A percentile compares a stretch with the other conserved stretches of the same genome.
Evolutionary conservation across 2,329 filamentous ascomycete genomes (phyloP).

Genomic region (Sphaerulina musiva): DNA sequence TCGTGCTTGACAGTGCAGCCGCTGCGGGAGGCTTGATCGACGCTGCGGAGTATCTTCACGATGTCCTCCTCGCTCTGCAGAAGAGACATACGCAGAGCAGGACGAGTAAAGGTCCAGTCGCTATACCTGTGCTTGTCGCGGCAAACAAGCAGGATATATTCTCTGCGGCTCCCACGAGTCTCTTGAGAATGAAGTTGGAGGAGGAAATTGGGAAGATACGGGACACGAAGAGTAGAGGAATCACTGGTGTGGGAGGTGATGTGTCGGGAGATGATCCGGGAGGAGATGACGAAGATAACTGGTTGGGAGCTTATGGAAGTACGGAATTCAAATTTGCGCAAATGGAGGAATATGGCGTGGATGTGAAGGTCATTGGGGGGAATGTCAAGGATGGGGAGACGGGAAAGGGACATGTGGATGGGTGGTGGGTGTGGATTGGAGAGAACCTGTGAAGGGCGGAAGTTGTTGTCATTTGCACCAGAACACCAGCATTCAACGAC

Average conservation of each 20-base stretch:
- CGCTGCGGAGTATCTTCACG: constrained; percentile 79
- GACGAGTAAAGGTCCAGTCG: constrained; percentile 51
- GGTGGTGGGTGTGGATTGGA: constrained; percentile 89
- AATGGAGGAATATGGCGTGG: constrained; percentile 75
- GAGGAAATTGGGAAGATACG: constrained; percentile 74
- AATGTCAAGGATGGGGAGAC: constrained; percentile 54
- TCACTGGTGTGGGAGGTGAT: constrained; percentile 74
- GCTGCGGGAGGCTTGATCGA: constrained; percentile 53
- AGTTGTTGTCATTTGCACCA: too few species aligned
- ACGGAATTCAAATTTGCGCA: constrained; percentile 72
- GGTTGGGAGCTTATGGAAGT: constrained; percentile 75
- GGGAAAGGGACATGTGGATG: constrained; percentile 53
- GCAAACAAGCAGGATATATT: constrained; percentile 97
- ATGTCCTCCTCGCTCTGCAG: constrained; percentile 77
- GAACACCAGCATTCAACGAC: too few species aligned
- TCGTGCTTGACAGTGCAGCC: constrained; percentile 69
- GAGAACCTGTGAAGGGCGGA: constrained; percentile 52
- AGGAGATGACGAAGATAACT: constrained; percentile 68
- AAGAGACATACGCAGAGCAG: constrained; percentile 56
- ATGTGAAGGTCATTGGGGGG: constrained; percentile 70
- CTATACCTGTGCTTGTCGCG: constrained; percentile 71
- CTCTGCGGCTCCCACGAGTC: constrained; percentile 72
- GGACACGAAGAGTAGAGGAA: constrained; percentile 66
- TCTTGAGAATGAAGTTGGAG: constrained; percentile 72
- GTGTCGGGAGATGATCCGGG: constrained; percentile 50